Evolutionary conservation across 2,329 filamentous ascomycete species (phyloP), one percentile per base, ranked within the genome.

Genomic region (Fusarium newnesense): DNA sequence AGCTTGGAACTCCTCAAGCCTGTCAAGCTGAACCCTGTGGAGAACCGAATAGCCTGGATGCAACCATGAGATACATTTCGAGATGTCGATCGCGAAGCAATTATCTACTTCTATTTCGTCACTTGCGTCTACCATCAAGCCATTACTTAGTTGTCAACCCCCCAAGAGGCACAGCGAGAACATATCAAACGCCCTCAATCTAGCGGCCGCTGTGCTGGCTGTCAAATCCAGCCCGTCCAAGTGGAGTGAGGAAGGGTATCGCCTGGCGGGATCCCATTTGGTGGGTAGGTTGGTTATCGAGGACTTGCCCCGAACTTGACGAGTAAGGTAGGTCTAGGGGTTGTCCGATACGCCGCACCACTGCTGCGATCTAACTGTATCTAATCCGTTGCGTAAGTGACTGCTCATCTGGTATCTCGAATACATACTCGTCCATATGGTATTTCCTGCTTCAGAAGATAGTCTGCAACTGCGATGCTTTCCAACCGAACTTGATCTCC

Each of bases 161-260:
- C 24, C 21, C 39, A 50, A 21, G 40, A 28, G 54, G 60, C 47
- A 43, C 37, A 43, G 44, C 62, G 60, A 57, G 44, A 28, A n/a
- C 43, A 34, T 28, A 18, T 50, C 47, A 44, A 69, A 60, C 75
- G 76, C 76, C 74, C 76, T 77, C 75, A 78, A 77, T 75, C 60
- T 60, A 75, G 75, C 76, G 76, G 76, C 76, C 76, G 76, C 69
- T 64, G 67, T 64, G 64, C 60, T 67, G 42, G 47, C 66, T 76
- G 61, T 75, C 58, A 64, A 71, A 64, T 69, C 75, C 62, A 75
- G 73, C 67, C 67, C 67, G 61, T 61, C 66, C 36, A 28, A 63
- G 75, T 77, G 75, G 75, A 73, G 73, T 62, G 56, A 60, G 43
- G 52, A 59, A 66, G 49, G 32, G 34, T 42, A 72, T 59, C 56